Percentiles rank a stretch among this genome's conserved stretches.
Evolutionary conservation across 371 early-diverging fungal genomes (phyloP).

Genomic region (Rhizopus delemar): DNA sequence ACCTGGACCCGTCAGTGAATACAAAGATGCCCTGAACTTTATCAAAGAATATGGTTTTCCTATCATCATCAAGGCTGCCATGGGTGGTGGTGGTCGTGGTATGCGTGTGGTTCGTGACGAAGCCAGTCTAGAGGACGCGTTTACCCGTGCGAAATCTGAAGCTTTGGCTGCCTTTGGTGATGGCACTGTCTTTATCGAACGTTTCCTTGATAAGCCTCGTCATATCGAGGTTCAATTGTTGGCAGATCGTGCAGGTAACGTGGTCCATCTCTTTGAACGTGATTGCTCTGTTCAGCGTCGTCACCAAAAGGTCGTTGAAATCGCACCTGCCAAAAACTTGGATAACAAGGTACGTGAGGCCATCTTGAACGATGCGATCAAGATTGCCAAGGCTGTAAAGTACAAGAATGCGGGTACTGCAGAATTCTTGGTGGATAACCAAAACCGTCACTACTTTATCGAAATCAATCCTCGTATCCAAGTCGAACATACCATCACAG

Average conservation of each 20-base stretch:
- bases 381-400: conserved; percentile 83
- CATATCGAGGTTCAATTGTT: conserved; percentile 98
- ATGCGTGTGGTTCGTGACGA: conserved; percentile 88
- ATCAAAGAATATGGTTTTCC: conserved; percentile 86
- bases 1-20: conserved; percentile 78
- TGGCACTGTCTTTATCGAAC: conserved; percentile 92
- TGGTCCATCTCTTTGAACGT: conserved; percentile 89
- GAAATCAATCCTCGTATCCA: conserved; percentile 96
- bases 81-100: conserved; percentile 98
- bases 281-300: conserved; percentile 98
- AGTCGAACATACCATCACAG: conserved; percentile 92
- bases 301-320: conserved; percentile 97
- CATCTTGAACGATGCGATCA: conserved; percentile 88
- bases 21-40: conserved; percentile 71
- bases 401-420: conserved; percentile 97
- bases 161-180: conserved; percentile 94
- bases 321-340: conserved; percentile 84
- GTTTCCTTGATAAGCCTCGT: conserved; percentile 88
- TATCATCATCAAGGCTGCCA: conserved; percentile 95
- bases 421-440: conserved; percentile 92
- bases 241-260: conserved; percentile 88
- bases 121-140: conserved; percentile 67
- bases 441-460: conserved; percentile 91
- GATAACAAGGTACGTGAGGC: conserved; percentile 68
- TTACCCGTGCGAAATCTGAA: conserved; percentile 83